These are phyloP conservation scores for Noccaea bulbosa DNA, from an alignment of 345 rosid genomes.

Conservation along the genomic window DNA sequence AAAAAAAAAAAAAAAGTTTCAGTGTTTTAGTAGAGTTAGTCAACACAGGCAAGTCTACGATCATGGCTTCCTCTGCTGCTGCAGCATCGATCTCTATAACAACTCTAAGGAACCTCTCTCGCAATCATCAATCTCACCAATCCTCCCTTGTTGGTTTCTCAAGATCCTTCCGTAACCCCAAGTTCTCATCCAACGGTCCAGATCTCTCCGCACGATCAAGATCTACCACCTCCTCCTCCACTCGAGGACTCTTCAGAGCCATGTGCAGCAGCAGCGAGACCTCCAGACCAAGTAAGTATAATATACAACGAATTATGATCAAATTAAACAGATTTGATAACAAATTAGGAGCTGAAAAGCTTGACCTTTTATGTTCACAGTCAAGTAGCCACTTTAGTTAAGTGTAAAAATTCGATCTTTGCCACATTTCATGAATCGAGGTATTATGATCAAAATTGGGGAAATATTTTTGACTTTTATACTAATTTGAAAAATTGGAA, in stretches of 20 bases:
- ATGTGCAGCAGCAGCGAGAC: conserved; percentile 29
- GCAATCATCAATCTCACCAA: conserved; percentile 30
- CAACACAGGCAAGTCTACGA: conserved; percentile 30
- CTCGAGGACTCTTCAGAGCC: conserved; percentile 33
- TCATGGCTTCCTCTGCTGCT: conserved; percentile 45
- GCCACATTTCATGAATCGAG: neutral
- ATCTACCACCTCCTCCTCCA: conserved; percentile 31
- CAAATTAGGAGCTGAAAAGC: neutral
- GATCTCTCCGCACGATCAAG: conserved; percentile 24
- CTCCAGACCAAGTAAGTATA: conserved; percentile 40
- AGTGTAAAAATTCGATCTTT: neutral
- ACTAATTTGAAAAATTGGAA: no score
- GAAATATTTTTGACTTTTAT: no score
- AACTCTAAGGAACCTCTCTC: conserved; percentile 31
- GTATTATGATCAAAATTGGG: neutral
- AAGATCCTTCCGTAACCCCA: conserved; percentile 24
- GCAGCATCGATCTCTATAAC: conserved; percentile 36
- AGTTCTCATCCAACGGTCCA: conserved; percentile 40
- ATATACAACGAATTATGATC: neutral
- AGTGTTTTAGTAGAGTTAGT: neutral
- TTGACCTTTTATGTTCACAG: neutral
- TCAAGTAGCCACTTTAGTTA: neutral
- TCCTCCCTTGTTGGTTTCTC: conserved; percentile 29
- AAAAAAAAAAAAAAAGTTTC: neutral
- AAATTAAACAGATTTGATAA: neutral